Evolutionary conservation across 768 basidiomycete species (phyloP).

Genomic region (Tricholoma bakamatsutake): DNA sequence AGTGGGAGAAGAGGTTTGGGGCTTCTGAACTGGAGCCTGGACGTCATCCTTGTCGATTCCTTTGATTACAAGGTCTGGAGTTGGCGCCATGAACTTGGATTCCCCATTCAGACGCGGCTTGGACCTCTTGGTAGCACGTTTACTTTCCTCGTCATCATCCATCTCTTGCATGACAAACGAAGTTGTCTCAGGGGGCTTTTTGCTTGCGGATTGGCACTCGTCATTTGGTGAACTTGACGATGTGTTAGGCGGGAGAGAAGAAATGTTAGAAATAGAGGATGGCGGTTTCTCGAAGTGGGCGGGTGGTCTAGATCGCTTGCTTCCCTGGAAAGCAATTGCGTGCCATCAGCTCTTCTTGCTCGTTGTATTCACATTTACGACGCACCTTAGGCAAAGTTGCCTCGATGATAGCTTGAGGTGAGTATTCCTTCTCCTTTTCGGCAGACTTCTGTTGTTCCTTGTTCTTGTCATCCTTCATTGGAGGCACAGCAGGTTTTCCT

Average conservation of each 20-base stretch:
- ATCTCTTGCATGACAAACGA: conserved; percentile 28
- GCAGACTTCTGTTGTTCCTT: conserved; percentile 12
- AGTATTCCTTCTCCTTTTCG: conserved; percentile 29
- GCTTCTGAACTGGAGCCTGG: conserved; percentile 9
- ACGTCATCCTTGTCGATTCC: conserved; percentile 26
- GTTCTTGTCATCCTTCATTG: conserved; percentile 23
- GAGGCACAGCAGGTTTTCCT: conserved; percentile 30
- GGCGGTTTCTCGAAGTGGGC: conserved; percentile 39
- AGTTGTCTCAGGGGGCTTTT: neutral
- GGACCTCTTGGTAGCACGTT: conserved; percentile 41
- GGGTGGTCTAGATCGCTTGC: conserved; percentile 74
- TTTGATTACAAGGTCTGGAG: conserved; percentile 24
- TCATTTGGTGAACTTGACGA: conserved; percentile 8
- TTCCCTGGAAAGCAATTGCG: conserved; percentile 43
- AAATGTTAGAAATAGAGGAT: conserved; percentile 6
- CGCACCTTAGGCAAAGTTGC: conserved; percentile 70
- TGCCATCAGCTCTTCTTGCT: conserved; percentile 1
- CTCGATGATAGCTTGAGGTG: conserved; percentile 68
- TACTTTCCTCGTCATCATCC: conserved; percentile 34
- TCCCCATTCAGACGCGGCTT: conserved; percentile 32
- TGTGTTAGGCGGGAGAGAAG: conserved; percentile 2
- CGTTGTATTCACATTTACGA: conserved; percentile 1
- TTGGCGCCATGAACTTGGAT: conserved; percentile 6
- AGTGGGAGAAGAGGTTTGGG: conserved; percentile 7
- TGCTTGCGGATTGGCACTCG: conserved; percentile 5